Conservation (phyloP, 495 filamentous ascomycete genomes). For the Talaromyces nanjingensis region DNA sequence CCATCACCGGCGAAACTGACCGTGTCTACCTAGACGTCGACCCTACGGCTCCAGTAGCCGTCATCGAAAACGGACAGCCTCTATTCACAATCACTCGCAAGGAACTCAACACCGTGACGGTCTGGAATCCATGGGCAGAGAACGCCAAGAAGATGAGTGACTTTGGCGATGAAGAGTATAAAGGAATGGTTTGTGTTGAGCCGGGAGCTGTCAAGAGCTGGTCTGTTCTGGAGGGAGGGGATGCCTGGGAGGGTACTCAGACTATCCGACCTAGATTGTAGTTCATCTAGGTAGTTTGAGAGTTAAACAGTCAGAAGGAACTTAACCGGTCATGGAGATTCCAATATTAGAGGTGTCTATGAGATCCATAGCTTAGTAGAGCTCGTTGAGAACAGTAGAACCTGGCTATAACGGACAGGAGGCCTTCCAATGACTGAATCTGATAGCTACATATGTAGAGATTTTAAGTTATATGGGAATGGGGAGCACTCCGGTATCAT, state of each 20-base stretch:
- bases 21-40: constrained; percentile 69
- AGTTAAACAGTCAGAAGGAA: not conserved
- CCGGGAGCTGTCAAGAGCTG: constrained; percentile 75
- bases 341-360: not conserved
- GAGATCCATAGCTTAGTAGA: no score
- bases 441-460: no score
- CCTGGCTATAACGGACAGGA: no score
- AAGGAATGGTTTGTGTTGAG: constrained; percentile 91
- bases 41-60: constrained; percentile 36
- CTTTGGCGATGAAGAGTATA: constrained; percentile 81
- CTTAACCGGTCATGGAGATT: not conserved
- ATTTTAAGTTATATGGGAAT: no score
- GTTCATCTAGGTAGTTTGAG: not conserved
- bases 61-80: constrained; percentile 50
- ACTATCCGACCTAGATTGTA: constrained; percentile 43
- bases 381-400: no score
- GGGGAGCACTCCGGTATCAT: no score
- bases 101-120: constrained; percentile 76
- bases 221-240: constrained; percentile 77
- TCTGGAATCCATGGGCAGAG: constrained; percentile 96
- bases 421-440: no score
- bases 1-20: constrained; percentile 71
- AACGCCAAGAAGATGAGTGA: constrained; percentile 77
- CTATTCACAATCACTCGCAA: constrained; percentile 69
- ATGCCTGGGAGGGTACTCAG: constrained; percentile 86